Evolutionary conservation across 1,284 basidiomycete species (phyloP).

Genomic region (Thelephora terrestris): DNA sequence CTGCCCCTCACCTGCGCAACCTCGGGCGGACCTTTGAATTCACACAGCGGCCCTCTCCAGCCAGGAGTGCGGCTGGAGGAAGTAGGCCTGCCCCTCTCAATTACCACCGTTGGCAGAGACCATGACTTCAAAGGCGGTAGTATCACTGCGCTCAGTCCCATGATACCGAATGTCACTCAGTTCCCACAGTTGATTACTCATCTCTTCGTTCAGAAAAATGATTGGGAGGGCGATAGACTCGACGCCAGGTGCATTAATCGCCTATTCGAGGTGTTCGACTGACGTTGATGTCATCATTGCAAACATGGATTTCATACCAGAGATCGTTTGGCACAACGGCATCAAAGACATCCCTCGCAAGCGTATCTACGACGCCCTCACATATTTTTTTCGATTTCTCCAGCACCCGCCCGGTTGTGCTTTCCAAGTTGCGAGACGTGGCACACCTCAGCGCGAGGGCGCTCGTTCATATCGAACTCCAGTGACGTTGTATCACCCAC

Average conservation of each 20-base stretch:
- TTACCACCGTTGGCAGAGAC: too few relatives aligned
- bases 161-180: too few relatives aligned
- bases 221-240: too few relatives aligned
- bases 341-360: background rate
- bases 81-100: background rate
- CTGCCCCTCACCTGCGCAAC: background rate
- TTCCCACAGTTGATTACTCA: too few relatives aligned
- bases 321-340: background rate
- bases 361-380: background rate
- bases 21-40: background rate
- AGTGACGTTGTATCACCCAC: too few relatives aligned
- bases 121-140: too few relatives aligned
- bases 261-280: background rate
- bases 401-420: too few relatives aligned
- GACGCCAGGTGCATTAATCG: background rate
- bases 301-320: background rate
- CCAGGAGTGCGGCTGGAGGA: background rate
- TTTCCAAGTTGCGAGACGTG: background rate
- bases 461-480: too few relatives aligned
- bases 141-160: too few relatives aligned
- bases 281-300: background rate
- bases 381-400: too few relatives aligned
- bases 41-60: background rate
- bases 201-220: background rate
- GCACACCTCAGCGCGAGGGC: background rate